These are phyloP conservation scores for Curvularia hawaiiensis DNA, from an alignment of 2,329 filamentous ascomycete genomes.

Conservation along the genomic window DNA sequence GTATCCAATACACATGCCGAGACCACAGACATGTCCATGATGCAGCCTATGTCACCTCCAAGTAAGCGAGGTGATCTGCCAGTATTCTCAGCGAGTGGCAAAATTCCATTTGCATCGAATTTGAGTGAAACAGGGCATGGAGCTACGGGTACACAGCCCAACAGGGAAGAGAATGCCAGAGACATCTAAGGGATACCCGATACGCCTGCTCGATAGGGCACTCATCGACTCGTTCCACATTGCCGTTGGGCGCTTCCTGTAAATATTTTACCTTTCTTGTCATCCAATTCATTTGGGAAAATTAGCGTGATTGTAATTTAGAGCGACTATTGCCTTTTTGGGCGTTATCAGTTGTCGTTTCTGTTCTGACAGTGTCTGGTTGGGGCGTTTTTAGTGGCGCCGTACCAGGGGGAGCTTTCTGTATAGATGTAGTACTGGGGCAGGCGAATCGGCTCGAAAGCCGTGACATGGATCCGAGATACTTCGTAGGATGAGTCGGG, in stretches of 20 bases:
- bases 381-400: slow-evolving; percentile 13
- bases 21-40: slow-evolving; percentile 9
- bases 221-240: neutral
- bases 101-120: slow-evolving; percentile 45
- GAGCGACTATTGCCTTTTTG: slow-evolving; percentile 3
- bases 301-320: slow-evolving; percentile 6
- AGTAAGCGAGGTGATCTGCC: slow-evolving; percentile 53
- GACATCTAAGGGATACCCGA: slow-evolving; percentile 55
- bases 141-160: slow-evolving; percentile 4
- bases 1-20: slow-evolving; percentile 34
- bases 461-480: neutral
- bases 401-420: neutral
- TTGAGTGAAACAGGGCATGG: slow-evolving; percentile 1
- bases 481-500: neutral
- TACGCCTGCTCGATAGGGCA: slow-evolving; percentile 43
- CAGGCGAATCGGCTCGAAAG: slow-evolving; percentile 10
- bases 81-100: slow-evolving; percentile 52
- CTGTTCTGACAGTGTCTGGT: slow-evolving; percentile 1
- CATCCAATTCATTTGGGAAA: neutral
- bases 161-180: slow-evolving; percentile 16
- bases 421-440: neutral
- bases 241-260: neutral
- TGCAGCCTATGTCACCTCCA: slow-evolving; percentile 34
- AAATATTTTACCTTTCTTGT: neutral
- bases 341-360: neutral